A percentile compares a stretch with the other conserved stretches of the same genome.
Evolutionary conservation across 1,284 basidiomycete species (phyloP).

Genomic region (Somion occarium): DNA sequence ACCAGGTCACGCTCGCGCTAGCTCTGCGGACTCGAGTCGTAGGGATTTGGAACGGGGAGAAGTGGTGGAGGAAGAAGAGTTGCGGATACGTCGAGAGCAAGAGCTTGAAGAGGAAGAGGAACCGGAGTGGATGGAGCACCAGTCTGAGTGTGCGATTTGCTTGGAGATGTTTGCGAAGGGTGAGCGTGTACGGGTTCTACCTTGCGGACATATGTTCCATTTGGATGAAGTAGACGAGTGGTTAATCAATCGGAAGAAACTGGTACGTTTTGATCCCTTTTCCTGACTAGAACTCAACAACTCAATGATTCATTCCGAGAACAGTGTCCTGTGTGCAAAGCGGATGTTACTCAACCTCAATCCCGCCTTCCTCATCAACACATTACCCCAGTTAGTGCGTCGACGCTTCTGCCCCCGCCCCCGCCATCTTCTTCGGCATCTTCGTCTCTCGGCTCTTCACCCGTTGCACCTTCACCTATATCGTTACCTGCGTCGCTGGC

Average conservation of each 20-base stretch:
- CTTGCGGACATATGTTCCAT: slow-evolving; percentile 88
- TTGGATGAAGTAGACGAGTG: slow-evolving; percentile 84
- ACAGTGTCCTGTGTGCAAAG: slow-evolving; percentile 86
- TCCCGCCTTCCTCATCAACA: slow-evolving; percentile 4
- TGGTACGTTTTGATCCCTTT: slow-evolving; percentile 46
- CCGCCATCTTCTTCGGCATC: not conserved
- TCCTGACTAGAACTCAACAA: not conserved
- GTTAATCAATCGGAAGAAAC: slow-evolving; percentile 85
- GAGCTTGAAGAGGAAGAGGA: slow-evolving; percentile 24
- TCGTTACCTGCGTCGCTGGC: not conserved
- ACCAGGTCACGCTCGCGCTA: too few relatives aligned
- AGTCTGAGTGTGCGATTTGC: slow-evolving; percentile 87
- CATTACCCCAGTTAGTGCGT: slow-evolving; percentile 3
- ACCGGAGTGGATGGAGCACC: slow-evolving; percentile 69
- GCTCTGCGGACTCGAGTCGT: too few relatives aligned
- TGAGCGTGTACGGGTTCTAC: slow-evolving; percentile 83
- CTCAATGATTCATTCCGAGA: not conserved
- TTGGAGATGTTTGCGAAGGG: slow-evolving; percentile 80
- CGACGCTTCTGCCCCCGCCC: slow-evolving; percentile 6
- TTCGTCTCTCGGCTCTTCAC: not conserved
- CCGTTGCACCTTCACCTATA: not conserved
- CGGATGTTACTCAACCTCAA: slow-evolving; percentile 74
- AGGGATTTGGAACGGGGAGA: slow-evolving; percentile 24
- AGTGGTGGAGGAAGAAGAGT: slow-evolving; percentile 13
- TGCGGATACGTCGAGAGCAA: too few relatives aligned